Percentiles rank a stretch among this genome's conserved stretches.
Conservation (phyloP, 768 basidiomycete genomes). For the Russula foetens region DNA sequence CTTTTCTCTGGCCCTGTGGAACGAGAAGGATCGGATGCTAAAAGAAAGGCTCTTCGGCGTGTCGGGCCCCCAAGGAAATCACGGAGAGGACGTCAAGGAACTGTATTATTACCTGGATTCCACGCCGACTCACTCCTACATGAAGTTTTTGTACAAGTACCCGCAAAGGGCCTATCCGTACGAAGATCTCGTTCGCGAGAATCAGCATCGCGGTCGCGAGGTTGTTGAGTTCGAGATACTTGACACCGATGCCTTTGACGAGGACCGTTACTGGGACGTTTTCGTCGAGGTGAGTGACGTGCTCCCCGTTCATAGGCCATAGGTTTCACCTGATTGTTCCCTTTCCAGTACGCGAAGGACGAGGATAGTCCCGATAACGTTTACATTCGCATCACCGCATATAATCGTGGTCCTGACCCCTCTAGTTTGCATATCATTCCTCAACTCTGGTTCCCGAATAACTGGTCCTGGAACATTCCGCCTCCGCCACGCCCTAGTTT, state of each 20-base stretch:
- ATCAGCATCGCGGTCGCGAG: slow-evolving; percentile 69
- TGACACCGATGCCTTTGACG: slow-evolving; percentile 87
- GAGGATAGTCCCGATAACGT: slow-evolving; percentile 82
- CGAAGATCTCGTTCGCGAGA: slow-evolving; percentile 86
- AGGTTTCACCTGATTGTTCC: neutral
- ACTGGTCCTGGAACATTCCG: slow-evolving; percentile 88
- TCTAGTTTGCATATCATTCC: slow-evolving; percentile 93
- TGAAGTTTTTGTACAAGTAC: slow-evolving; percentile 99
- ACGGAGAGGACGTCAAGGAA: slow-evolving; percentile 99
- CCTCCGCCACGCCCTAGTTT: slow-evolving; percentile 60
- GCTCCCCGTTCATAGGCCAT: neutral
- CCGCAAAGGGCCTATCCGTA: slow-evolving; percentile 91
- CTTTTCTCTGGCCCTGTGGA: slow-evolving; percentile 89
- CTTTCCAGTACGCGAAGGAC: slow-evolving; percentile 87
- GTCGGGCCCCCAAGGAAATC: slow-evolving; percentile 96
- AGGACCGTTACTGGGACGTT: slow-evolving; percentile 96
- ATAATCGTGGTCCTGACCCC: slow-evolving; percentile 93
- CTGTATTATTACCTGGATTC: slow-evolving; percentile 98
- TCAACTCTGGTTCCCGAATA: slow-evolving; percentile 96
- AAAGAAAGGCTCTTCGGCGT: slow-evolving; percentile 97
- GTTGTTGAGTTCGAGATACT: slow-evolving; percentile 90
- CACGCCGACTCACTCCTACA: slow-evolving; percentile 98
- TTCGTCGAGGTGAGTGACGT: slow-evolving; percentile 76
- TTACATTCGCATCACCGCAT: slow-evolving; percentile 90
- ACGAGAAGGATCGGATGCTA: slow-evolving; percentile 86